These are phyloP conservation scores for Quercus agrifolia DNA, from an alignment of 306 rosid genomes.

Conservation along the genomic window DNA sequence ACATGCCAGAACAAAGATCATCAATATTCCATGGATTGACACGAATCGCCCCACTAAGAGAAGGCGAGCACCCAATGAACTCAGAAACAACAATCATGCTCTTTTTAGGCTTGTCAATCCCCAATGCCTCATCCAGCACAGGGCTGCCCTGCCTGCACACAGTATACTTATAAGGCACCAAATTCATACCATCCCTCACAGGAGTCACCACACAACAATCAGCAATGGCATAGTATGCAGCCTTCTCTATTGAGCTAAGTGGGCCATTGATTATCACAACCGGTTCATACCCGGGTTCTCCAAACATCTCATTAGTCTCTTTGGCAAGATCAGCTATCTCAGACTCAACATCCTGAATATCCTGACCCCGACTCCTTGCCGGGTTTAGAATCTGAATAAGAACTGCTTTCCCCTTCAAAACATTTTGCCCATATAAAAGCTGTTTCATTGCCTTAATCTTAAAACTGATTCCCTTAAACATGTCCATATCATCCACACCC, in stretches of 20 bases:
- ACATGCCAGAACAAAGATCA: constrained; percentile 57
- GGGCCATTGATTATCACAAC: constrained; percentile 43
- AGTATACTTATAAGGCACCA: constrained; percentile 67
- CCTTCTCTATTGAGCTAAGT: constrained; percentile 46
- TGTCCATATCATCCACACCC: constrained; percentile 73
- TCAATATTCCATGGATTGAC: constrained; percentile 79
- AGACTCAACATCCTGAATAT: constrained; percentile 53
- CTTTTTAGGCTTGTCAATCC: constrained; percentile 18
- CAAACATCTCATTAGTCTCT: constrained; percentile 44
- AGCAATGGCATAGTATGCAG: constrained; percentile 49
- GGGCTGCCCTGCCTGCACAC: constrained; percentile 59
- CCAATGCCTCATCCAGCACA: constrained; percentile 46
- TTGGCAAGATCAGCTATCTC: constrained; percentile 44
- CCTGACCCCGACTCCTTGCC: constrained; percentile 62
- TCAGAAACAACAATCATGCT: constrained; percentile 73
- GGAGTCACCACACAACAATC: constrained; percentile 66
- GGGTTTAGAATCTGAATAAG: constrained; percentile 69
- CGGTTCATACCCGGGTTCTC: constrained; percentile 44
- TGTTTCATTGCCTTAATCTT: constrained; percentile 63
- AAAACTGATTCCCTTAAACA: constrained; percentile 68
- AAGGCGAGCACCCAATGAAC: constrained; percentile 79
- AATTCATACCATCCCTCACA: constrained; percentile 80
- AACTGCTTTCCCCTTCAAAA: constrained; percentile 44
- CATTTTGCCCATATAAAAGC: constrained; percentile 34
- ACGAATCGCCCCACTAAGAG: constrained; percentile 71